A percentile compares a stretch with the other conserved stretches of the same genome.
Conservation (phyloP, 1,284 basidiomycete genomes). For the Ceratobasidium sp. region DNA sequence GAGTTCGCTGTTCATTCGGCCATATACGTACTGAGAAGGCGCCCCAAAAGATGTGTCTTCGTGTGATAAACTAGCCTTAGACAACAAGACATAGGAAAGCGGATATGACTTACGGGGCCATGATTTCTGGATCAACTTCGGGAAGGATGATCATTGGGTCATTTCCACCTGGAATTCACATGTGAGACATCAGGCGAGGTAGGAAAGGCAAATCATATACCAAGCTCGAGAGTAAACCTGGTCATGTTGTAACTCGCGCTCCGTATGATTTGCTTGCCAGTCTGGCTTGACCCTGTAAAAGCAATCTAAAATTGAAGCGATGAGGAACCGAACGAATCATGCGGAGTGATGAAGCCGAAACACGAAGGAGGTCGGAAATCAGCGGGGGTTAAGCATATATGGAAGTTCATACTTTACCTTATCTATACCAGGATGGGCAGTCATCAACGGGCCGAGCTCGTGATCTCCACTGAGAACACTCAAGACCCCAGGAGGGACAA, state of each 20-base stretch:
- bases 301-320: conserved; percentile 45
- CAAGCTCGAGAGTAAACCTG: conserved; percentile 83
- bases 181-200: background rate
- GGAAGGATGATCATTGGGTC: conserved; percentile 32
- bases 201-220: background rate
- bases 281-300: conserved; percentile 66
- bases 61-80: background rate
- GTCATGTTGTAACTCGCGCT: conserved; percentile 60
- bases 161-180: conserved; percentile 17
- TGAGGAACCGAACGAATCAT: background rate
- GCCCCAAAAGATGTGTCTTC: conserved; percentile 27
- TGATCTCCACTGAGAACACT: conserved; percentile 89
- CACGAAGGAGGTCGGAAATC: background rate
- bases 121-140: background rate
- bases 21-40: conserved; percentile 8
- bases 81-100: background rate
- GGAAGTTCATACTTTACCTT: conserved; percentile 54
- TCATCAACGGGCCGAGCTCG: conserved; percentile 83
- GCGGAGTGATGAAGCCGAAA: background rate
- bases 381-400: background rate
- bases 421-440: conserved; percentile 79
- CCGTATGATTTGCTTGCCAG: conserved; percentile 86
- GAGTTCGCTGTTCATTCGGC: background rate
- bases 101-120: conserved; percentile 21
- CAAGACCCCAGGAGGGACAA: conserved; percentile 89